Percentiles rank a stretch among this genome's conserved stretches.
Evolutionary conservation across 805 yeast genomes (phyloP).

Genomic region (Lachancea fermentati): DNA sequence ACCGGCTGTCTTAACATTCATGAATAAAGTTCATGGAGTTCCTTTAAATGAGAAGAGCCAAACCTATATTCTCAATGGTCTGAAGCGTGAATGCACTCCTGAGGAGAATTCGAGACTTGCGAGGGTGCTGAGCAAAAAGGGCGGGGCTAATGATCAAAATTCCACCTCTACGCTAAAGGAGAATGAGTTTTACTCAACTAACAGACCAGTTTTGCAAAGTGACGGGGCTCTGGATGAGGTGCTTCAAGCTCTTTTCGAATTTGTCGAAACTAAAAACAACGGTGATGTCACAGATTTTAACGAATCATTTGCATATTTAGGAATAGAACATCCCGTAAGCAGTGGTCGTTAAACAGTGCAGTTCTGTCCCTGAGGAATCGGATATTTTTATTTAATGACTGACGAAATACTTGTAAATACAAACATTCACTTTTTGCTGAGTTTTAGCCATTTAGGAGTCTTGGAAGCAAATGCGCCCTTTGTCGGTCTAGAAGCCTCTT

Average conservation of each 20-base stretch:
- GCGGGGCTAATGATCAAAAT: neutral
- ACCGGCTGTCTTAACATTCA: slow-evolving; percentile 17
- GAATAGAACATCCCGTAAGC: slow-evolving; percentile 6
- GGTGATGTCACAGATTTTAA: slow-evolving; percentile 14
- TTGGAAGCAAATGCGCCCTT: slow-evolving; percentile 11
- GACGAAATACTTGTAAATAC: slow-evolving; percentile 1
- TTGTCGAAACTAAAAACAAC: slow-evolving; percentile 13
- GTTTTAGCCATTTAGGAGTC: slow-evolving; percentile 38
- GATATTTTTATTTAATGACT: slow-evolving; percentile 7
- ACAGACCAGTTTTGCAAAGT: slow-evolving; percentile 4
- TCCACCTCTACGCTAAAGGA: slow-evolving; percentile 1
- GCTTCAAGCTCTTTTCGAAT: slow-evolving; percentile 11
- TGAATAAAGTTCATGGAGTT: slow-evolving; percentile 16
- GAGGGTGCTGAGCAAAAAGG: neutral
- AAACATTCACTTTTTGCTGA: slow-evolving; percentile 32
- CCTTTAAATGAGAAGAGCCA: slow-evolving; percentile 7
- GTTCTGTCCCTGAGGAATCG: neutral
- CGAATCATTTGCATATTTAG: slow-evolving; percentile 14
- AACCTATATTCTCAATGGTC: slow-evolving; percentile 18
- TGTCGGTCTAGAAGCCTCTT: slow-evolving; percentile 5
- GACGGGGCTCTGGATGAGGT: slow-evolving; percentile 4
- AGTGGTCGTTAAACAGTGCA: slow-evolving; percentile 2
- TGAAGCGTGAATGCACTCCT: slow-evolving; percentile 17
- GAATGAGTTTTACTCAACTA: slow-evolving; percentile 3
- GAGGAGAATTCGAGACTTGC: slow-evolving; percentile 5